Conservation (phyloP, 768 basidiomycete species). For the Mycena amicta region DNA sequence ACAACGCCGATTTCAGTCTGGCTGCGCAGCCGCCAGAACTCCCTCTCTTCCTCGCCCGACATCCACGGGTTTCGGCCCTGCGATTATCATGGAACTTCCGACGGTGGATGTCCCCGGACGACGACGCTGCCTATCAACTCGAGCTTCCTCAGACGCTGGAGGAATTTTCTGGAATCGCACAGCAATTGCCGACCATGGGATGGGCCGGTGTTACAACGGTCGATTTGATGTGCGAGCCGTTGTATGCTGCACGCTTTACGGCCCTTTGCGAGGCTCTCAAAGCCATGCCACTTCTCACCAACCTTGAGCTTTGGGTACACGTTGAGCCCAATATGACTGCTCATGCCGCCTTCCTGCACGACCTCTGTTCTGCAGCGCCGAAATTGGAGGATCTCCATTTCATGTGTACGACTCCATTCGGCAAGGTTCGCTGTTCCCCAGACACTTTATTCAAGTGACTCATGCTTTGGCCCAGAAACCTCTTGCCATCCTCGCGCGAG, state of each 20-base stretch:
- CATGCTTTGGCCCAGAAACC: slow-evolving; percentile 45
- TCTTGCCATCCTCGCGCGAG: slow-evolving; percentile 41
- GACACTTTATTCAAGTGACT: not conserved
- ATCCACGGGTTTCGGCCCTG: slow-evolving; percentile 42
- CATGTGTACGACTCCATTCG: slow-evolving; percentile 53
- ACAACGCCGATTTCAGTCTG: slow-evolving; percentile 46
- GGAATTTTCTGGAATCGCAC: slow-evolving; percentile 50
- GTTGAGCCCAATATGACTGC: slow-evolving; percentile 35
- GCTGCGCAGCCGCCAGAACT: slow-evolving; percentile 33
- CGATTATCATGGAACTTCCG: slow-evolving; percentile 55
- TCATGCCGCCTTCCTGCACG: slow-evolving; percentile 36
- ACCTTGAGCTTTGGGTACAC: slow-evolving; percentile 52
- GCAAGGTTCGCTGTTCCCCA: slow-evolving; percentile 27
- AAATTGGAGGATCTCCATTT: slow-evolving; percentile 50
- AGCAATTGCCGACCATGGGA: slow-evolving; percentile 42
- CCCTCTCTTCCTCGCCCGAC: slow-evolving; percentile 40
- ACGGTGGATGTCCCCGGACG: slow-evolving; percentile 49
- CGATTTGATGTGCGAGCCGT: slow-evolving; percentile 53
- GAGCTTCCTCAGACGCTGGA: slow-evolving; percentile 37
- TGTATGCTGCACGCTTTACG: slow-evolving; percentile 39
- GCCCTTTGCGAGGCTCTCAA: slow-evolving; percentile 38
- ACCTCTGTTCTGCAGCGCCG: slow-evolving; percentile 38
- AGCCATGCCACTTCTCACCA: slow-evolving; percentile 39
- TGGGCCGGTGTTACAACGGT: slow-evolving; percentile 38
- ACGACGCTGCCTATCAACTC: slow-evolving; percentile 35